A percentile compares a stretch with the other conserved stretches of the same genome.
These are phyloP conservation scores for Ophiostoma pallidulum DNA, from an alignment of 2,329 filamentous ascomycete species.

Conservation along the genomic window DNA sequence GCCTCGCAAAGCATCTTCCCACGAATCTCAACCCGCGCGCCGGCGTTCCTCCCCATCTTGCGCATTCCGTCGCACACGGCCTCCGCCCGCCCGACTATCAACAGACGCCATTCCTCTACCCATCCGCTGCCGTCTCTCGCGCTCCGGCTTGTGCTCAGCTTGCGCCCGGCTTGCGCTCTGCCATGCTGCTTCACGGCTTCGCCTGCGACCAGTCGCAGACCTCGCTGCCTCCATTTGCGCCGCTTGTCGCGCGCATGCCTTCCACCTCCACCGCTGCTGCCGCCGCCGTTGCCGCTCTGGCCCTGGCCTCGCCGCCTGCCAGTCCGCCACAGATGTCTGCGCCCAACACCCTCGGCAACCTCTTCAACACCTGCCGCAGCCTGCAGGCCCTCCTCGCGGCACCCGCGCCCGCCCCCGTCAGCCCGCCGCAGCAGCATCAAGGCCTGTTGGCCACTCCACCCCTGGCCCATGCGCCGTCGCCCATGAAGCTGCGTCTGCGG, in stretches of 20 bases:
- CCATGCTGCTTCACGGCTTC: conserved; percentile 16
- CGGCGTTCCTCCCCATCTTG: background rate
- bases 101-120: conserved; percentile 6
- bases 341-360: conserved; percentile 40
- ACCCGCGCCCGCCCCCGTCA: conserved; percentile 24
- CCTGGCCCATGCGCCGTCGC: conserved; percentile 39
- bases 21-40: background rate
- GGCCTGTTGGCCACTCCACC: conserved; percentile 47
- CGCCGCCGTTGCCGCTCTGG: conserved; percentile 5
- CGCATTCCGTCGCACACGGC: conserved; percentile 6
- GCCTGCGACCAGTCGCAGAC: conserved; percentile 15
- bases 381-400: conserved; percentile 48
- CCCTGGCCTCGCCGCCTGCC: conserved; percentile 51
- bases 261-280: background rate
- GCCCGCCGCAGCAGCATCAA: conserved; percentile 28
- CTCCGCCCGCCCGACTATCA: background rate
- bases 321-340: conserved; percentile 40
- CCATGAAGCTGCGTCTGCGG: conserved; percentile 47
- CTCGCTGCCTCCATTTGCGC: conserved; percentile 4
- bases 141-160: no score
- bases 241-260: conserved; percentile 3
- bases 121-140: no score
- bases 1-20: background rate
- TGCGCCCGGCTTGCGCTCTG: background rate
- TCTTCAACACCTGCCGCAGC: conserved; percentile 51